phyloP scores from a whole-genome alignment of 1,284 basidiomycete species.

The Peniophora sp. region DNA sequence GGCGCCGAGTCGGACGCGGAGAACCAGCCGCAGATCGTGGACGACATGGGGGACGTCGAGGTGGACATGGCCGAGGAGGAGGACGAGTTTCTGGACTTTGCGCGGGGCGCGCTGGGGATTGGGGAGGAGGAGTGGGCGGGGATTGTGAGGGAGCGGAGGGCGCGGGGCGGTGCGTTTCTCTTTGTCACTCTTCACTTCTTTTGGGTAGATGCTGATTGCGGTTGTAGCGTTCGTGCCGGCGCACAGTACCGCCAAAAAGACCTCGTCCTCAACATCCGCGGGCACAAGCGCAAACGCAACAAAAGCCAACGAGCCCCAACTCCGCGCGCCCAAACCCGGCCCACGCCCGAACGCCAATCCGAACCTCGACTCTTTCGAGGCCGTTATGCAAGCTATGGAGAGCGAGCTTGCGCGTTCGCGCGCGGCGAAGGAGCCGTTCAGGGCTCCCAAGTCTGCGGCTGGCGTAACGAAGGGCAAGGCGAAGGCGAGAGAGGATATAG shows the following conservation, averaged over 20 bases:
- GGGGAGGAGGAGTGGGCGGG: slow-evolving; percentile 76
- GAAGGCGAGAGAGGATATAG: no score
- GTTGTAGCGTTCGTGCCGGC: slow-evolving; percentile 61
- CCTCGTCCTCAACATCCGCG: background rate
- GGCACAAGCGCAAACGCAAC: background rate
- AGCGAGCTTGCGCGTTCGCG: slow-evolving; percentile 55
- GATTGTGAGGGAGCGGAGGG: slow-evolving; percentile 69
- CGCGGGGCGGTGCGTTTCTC: slow-evolving; percentile 58
- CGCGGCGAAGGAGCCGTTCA: slow-evolving; percentile 14
- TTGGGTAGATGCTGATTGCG: slow-evolving; percentile 3
- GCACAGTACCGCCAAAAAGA: slow-evolving; percentile 19
- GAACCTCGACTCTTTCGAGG: slow-evolving; percentile 85
- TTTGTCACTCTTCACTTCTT: slow-evolving; percentile 8
- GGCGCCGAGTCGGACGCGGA: slow-evolving; percentile 62
- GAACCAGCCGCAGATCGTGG: slow-evolving; percentile 67
- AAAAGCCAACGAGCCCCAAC: slow-evolving; percentile 1
- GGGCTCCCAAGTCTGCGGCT: slow-evolving; percentile 5
- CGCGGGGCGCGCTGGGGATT: slow-evolving; percentile 83
- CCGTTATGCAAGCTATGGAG: slow-evolving; percentile 94
- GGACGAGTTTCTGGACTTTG: slow-evolving; percentile 89
- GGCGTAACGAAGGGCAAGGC: slow-evolving; percentile 1
- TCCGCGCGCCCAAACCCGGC: slow-evolving; percentile 18
- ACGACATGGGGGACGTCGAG: slow-evolving; percentile 75
- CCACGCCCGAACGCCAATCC: slow-evolving; percentile 44
- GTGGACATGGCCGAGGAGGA: slow-evolving; percentile 86